Percentiles rank a stretch among this genome's conserved stretches.
Evolutionary conservation across 352 stramenopile species (phyloP).

Genomic region (Lagenidium sp.): DNA sequence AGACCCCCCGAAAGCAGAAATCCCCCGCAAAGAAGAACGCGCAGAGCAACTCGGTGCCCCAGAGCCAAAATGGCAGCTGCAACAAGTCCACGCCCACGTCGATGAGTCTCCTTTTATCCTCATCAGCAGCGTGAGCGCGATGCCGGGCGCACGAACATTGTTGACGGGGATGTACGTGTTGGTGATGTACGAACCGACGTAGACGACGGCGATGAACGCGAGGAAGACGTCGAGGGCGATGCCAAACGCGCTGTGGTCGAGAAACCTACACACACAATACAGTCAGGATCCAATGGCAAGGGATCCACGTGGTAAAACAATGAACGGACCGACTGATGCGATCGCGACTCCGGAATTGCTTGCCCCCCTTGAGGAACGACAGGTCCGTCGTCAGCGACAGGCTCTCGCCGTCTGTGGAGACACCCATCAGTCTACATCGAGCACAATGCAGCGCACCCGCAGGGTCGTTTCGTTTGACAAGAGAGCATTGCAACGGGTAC

Average conservation of each 20-base stretch:
- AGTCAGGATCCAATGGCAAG: too few relatives aligned
- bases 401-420: slow-evolving; percentile 16
- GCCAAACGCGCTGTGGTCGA: slow-evolving; percentile 75
- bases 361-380: slow-evolving; percentile 16
- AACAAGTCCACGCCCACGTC: too few relatives aligned
- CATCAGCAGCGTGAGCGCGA: too few relatives aligned
- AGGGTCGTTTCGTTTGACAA: neutral
- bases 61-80: slow-evolving; percentile 60
- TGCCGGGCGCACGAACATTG: slow-evolving; percentile 16
- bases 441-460: neutral
- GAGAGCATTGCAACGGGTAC: slow-evolving; percentile 6
- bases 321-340: slow-evolving; percentile 28
- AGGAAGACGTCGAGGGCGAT: slow-evolving; percentile 54
- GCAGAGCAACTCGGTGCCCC: slow-evolving; percentile 57
- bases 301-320: too few relatives aligned
- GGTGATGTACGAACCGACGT: slow-evolving; percentile 52
- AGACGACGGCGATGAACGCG: slow-evolving; percentile 44
- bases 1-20: slow-evolving; percentile 65
- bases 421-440: neutral
- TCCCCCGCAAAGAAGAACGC: slow-evolving; percentile 53
- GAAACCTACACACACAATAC: slow-evolving; percentile 24
- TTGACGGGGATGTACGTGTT: slow-evolving; percentile 73
- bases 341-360: slow-evolving; percentile 20
- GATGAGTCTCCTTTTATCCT: too few relatives aligned
- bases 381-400: slow-evolving; percentile 19